phyloP scores from a whole-genome alignment of 768 basidiomycete genomes.

The Boletus vinaceobasis region DNA sequence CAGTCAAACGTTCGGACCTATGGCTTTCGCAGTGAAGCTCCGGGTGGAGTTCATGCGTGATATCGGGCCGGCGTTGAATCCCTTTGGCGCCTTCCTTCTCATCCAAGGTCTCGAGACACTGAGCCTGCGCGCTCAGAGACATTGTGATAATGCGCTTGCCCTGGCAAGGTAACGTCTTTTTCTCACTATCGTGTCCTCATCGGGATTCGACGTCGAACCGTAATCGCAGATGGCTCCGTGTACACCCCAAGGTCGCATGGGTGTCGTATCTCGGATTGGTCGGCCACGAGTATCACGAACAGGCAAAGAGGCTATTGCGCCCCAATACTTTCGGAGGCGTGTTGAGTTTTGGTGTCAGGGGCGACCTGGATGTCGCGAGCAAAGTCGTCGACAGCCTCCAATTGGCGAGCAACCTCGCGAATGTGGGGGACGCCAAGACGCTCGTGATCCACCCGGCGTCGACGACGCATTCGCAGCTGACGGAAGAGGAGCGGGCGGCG shows the following conservation, averaged over 20 bases:
- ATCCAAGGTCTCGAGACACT: slow-evolving; percentile 81
- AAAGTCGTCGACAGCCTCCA: slow-evolving; percentile 38
- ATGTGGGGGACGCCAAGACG: slow-evolving; percentile 65
- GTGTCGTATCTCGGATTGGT: slow-evolving; percentile 14
- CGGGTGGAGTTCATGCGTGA: slow-evolving; percentile 63
- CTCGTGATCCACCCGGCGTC: slow-evolving; percentile 76
- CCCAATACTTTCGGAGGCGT: slow-evolving; percentile 11
- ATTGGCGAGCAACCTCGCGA: slow-evolving; percentile 36
- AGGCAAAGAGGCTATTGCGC: slow-evolving; percentile 11
- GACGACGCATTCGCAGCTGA: slow-evolving; percentile 74
- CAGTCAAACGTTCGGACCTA: slow-evolving; percentile 59
- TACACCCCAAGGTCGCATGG: slow-evolving; percentile 13
- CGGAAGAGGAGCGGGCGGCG: slow-evolving; percentile 52
- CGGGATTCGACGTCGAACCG: not conserved
- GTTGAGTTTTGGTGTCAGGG: slow-evolving; percentile 12
- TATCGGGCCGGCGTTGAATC: slow-evolving; percentile 61
- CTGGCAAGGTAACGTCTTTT: slow-evolving; percentile 46
- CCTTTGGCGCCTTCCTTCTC: slow-evolving; percentile 71
- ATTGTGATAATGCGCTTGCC: slow-evolving; percentile 65
- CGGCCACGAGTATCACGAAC: slow-evolving; percentile 9
- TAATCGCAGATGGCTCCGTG: slow-evolving; percentile 10
- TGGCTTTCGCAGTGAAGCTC: slow-evolving; percentile 66
- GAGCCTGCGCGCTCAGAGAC: slow-evolving; percentile 65
- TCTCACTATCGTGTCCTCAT: not conserved
- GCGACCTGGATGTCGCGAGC: slow-evolving; percentile 13